phyloP scores from a whole-genome alignment of 805 yeast genomes.

The Monosporozyma unispora region DNA sequence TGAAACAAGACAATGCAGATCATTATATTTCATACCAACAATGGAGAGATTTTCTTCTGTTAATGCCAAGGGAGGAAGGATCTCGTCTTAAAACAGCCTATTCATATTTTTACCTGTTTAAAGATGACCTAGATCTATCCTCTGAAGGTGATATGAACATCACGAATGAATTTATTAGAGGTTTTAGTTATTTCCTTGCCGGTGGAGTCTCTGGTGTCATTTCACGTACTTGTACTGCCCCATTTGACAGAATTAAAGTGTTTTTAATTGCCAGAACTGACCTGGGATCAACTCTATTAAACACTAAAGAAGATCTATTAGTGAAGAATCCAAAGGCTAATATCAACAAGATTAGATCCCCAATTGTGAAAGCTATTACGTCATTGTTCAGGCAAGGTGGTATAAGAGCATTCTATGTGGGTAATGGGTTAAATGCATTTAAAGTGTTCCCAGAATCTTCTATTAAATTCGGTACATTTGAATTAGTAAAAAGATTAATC shows the following conservation, averaged over 20 bases:
- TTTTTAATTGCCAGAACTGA: constrained; percentile 88
- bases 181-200: constrained; percentile 84
- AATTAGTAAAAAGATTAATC: constrained; percentile 67
- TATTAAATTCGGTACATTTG: constrained; percentile 94
- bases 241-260: constrained; percentile 90
- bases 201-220: constrained; percentile 96
- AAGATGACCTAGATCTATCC: constrained; percentile 72
- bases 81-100: constrained; percentile 76
- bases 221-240: constrained; percentile 94
- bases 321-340: constrained; percentile 34
- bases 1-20: constrained; percentile 28
- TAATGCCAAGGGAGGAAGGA: constrained; percentile 75
- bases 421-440: constrained; percentile 86
- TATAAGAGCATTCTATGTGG: constrained; percentile 78
- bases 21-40: constrained; percentile 76
- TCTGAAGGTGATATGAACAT: constrained; percentile 91
- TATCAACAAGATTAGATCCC: constrained; percentile 51
- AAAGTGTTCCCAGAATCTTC: constrained; percentile 97
- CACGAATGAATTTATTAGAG: constrained; percentile 66
- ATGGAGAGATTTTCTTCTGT: constrained; percentile 71
- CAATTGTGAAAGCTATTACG: constrained; percentile 69
- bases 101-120: constrained; percentile 45
- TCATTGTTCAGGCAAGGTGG: constrained; percentile 87
- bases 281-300: constrained; percentile 57
- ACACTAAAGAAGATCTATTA: constrained; percentile 41